These are phyloP conservation scores for Sporothrix mexicana DNA, from an alignment of 2,329 filamentous ascomycete genomes.

Conservation along the genomic window DNA sequence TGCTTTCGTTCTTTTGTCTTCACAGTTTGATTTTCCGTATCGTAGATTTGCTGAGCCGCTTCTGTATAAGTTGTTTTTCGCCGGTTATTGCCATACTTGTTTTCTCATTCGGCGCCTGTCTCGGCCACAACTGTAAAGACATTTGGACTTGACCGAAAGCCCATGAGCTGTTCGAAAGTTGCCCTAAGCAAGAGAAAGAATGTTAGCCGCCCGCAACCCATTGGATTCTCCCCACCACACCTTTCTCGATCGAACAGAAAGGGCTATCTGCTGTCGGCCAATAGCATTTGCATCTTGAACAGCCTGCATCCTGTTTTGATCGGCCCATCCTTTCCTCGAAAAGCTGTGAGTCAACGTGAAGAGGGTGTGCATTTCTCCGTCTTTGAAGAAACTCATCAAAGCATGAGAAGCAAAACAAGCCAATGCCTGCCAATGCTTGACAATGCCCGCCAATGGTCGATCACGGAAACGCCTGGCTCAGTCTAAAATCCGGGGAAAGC, in stretches of 20 bases:
- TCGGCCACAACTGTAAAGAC: slow-evolving; percentile 8
- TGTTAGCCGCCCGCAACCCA: neutral
- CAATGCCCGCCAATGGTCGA: slow-evolving; percentile 21
- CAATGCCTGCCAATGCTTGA: slow-evolving; percentile 10
- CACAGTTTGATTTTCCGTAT: too few species aligned
- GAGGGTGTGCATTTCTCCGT: neutral
- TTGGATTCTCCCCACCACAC: neutral
- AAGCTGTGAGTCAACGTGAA: neutral
- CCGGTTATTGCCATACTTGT: too few species aligned
- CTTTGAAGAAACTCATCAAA: neutral
- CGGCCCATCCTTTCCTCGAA: too few species aligned
- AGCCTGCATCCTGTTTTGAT: neutral
- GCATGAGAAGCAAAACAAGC: too few species aligned
- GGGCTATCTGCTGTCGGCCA: neutral
- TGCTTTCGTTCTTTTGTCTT: neutral
- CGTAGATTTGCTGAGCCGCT: too few species aligned
- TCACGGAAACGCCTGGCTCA: slow-evolving; percentile 18
- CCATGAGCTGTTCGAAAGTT: neutral
- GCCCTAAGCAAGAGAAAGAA: neutral
- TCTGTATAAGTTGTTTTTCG: too few species aligned
- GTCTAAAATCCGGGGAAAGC: slow-evolving; percentile 26
- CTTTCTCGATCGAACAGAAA: neutral
- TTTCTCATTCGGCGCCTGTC: neutral
- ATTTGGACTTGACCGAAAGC: neutral
- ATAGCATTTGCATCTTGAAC: neutral